Evolutionary conservation across 345 rosid species (phyloP).

Genomic region (Combretum micranthum): DNA sequence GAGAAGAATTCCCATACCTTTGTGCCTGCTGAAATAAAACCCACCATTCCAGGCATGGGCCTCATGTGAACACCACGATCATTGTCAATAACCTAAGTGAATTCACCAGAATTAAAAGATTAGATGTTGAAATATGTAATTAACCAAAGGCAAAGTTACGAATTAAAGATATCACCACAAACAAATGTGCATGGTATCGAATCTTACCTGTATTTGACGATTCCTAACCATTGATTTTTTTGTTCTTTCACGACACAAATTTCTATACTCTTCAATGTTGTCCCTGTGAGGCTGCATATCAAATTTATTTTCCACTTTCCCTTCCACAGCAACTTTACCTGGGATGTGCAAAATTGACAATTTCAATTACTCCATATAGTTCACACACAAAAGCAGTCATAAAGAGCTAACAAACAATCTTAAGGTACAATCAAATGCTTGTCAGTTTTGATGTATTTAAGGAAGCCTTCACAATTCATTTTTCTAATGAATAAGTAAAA

Average conservation of each 20-base stretch:
- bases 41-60: constrained; percentile 87
- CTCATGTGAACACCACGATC: constrained; percentile 90
- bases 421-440: too few relatives aligned
- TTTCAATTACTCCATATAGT: too few relatives aligned
- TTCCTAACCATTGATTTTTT: constrained; percentile 69
- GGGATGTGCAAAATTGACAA: too few relatives aligned
- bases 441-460: too few relatives aligned
- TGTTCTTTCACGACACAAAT: constrained; percentile 89
- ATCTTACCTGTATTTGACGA: constrained; percentile 72
- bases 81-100: constrained; percentile 64
- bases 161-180: neutral
- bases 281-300: constrained; percentile 82
- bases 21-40: constrained; percentile 47
- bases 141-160: neutral
- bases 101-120: constrained; percentile 4
- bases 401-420: too few relatives aligned
- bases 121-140: constrained; percentile 5
- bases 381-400: too few relatives aligned
- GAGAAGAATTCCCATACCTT: constrained; percentile 41
- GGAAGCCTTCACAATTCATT: too few relatives aligned
- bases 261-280: constrained; percentile 78
- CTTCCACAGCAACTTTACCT: constrained; percentile 63
- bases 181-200: constrained; percentile 5
- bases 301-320: constrained; percentile 79
- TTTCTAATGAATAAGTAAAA: too few relatives aligned